Base-by-base conservation (phyloP, 805 yeast genomes). In the Kazachstania taianensis region DNA sequence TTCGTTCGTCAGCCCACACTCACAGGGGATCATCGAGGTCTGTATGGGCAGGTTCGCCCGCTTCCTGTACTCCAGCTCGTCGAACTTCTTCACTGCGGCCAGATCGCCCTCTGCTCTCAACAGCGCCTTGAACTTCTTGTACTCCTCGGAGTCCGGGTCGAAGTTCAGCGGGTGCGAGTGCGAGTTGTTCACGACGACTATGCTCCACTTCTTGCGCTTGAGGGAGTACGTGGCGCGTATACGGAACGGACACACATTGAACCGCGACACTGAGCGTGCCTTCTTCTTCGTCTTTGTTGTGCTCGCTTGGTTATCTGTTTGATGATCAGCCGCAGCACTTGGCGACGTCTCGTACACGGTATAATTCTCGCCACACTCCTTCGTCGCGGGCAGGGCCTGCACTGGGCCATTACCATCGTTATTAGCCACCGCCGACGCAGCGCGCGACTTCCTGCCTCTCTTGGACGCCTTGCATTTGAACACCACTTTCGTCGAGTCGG, bases 181-280 rank as follows among this genome's bases (percentile, higher is more conserved):
- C 5, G 54, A 52, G 43, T 73, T 78, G 52, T 73, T 72, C 25
- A 78, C 67, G 13, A 78, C 72, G 15, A 73, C 79, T 22, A 78
- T 60, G 12, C 73, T 62, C 85, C 85, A 78, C 37, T 61, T 57
- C 40, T 65, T 59, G 24, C 70, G 62, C 41, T 75, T 59, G 8
- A 71, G 43, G 1, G 78, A 70, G 46, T 61, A 75, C 43, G 78
- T 75, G 2, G 83, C 83, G 37, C 85, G 55, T 29, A 78, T 66
- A 50, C 79, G 63, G 48, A 78, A 78, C 2, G 83, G 83, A 48
- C 84, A 78, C 16, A 37, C 37, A 10, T 60, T 59, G 36, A 52
- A 57, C 37, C 57, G 47, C 14, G 62, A 54, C 3, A 55, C 59
- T 2, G 50, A 39, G 30, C 62, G 44, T 37, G 53, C 54, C 38